Conservation (phyloP, 2,329 filamentous ascomycete genomes). For the Verticillium isaacii region DNA sequence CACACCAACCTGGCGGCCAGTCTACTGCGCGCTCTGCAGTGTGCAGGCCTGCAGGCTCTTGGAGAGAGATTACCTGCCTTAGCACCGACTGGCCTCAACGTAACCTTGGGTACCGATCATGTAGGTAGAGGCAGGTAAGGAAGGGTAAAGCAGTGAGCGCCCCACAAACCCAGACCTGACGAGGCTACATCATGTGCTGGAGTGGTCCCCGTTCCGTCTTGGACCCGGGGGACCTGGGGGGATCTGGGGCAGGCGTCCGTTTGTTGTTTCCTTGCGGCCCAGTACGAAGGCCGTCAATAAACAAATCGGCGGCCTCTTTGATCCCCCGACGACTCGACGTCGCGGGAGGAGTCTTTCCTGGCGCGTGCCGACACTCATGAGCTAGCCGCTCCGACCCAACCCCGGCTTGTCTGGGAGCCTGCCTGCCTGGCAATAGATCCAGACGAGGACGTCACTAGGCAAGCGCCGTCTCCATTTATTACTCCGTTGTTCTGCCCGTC, state of each 20-base stretch:
- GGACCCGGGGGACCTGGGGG: neutral
- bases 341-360: neutral
- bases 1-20: neutral
- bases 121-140: too few species aligned
- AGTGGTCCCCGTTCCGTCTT: neutral
- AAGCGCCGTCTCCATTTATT: slow-evolving; percentile 1
- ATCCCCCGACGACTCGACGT: neutral
- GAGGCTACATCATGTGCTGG: neutral
- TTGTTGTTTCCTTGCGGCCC: neutral
- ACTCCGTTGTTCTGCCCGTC: neutral
- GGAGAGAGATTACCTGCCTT: neutral
- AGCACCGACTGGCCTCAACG: neutral
- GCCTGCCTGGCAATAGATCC: neutral
- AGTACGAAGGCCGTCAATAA: neutral
- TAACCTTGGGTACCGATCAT: neutral
- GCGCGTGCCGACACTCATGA: neutral
- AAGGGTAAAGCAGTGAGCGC: neutral
- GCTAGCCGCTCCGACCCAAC: neutral
- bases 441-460: neutral
- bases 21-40: neutral
- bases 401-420: neutral
- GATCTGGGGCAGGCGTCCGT: too few species aligned
- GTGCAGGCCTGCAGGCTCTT: neutral
- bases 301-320: neutral
- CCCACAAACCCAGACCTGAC: neutral